phyloP scores from a whole-genome alignment of 148 eudicot genomes.

The Persicaria maculosa region DNA sequence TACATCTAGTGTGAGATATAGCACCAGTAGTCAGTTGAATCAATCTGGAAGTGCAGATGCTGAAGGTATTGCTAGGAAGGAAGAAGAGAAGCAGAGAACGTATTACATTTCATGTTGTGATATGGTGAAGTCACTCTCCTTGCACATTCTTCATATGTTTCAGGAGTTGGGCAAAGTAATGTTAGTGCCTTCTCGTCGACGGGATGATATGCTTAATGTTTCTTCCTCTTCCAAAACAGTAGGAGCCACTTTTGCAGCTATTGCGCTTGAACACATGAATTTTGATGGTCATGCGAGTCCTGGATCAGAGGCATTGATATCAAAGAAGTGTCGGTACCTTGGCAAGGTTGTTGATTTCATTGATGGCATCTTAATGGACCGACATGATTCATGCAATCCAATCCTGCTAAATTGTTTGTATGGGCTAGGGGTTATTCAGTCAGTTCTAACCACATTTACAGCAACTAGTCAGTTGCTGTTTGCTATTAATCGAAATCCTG shows the following conservation, averaged over 20 bases:
- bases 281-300: conserved; percentile 58
- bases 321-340: conserved; percentile 82
- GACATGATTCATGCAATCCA: conserved; percentile 84
- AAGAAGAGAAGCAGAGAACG: conserved; percentile 65
- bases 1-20: conserved; percentile 35
- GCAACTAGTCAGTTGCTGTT: conserved; percentile 94
- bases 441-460: conserved; percentile 89
- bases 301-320: conserved; percentile 74
- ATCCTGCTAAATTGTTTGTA: conserved; percentile 76
- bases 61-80: conserved; percentile 34
- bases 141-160: conserved; percentile 79
- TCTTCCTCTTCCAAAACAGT: conserved; percentile 78
- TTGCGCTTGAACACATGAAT: conserved; percentile 63
- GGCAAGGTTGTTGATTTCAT: conserved; percentile 90
- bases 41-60: conserved; percentile 48
- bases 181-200: conserved; percentile 81
- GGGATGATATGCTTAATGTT: conserved; percentile 69
- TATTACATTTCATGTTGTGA: conserved; percentile 76
- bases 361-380: conserved; percentile 80
- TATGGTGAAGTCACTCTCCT: conserved; percentile 70
- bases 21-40: conserved; percentile 37
- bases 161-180: conserved; percentile 91
- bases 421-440: conserved; percentile 72
- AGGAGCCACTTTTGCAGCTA: conserved; percentile 69
- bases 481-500: conserved; percentile 60